Base-by-base conservation (phyloP, 345 rosid species). In the Aurinia saxatilis region DNA sequence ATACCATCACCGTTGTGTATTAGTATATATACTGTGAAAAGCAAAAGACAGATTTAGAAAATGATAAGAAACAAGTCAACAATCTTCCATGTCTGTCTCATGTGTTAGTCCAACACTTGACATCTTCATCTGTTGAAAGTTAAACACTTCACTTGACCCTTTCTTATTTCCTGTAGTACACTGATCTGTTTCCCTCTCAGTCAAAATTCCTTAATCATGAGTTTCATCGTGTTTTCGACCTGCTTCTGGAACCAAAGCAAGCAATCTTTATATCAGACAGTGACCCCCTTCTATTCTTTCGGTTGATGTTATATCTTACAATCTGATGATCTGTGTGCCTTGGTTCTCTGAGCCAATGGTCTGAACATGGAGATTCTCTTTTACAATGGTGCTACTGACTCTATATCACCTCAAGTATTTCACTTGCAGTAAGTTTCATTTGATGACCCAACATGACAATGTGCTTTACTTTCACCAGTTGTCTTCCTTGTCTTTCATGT, bases 401-500 rank as follows among this genome's bases (percentile, higher is more conserved):
- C 23, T 50, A 48, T 27, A 48, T 5, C 16, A 8, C 27, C 56
- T 16, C 18, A 27, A 12, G 21, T 38, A 50, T 39, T 8, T 30
- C 18, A 50, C 8, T 10, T 25, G 4, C 12, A 23, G 56, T n/a
- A 4, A 14, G 47, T n/a, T n/a, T n/a, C 29, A 11, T 50, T 17
- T 63, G 49, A 27, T 49, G 27, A 25, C n/a, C 46, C 25, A 8
- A 15, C 37, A 37, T 48, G 30, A 49, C 41, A 30, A 23, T 40
- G 27, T 15, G 34, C 5, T 31, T 40, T 52, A 29, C 55, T 46
- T 8, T 46, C 62, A 66, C 39, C 55, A 55, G 31, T 15, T 65
- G 42, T 30, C 50, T 55, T 62, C 23, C 16, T 62, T 29, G 37
- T 69, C 75, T 46, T 36, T 62, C 68, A 75, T 80, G 52, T 86